Evolutionary conservation across 768 basidiomycete species (phyloP).

Genomic region (Podaxis carcinomalis): DNA sequence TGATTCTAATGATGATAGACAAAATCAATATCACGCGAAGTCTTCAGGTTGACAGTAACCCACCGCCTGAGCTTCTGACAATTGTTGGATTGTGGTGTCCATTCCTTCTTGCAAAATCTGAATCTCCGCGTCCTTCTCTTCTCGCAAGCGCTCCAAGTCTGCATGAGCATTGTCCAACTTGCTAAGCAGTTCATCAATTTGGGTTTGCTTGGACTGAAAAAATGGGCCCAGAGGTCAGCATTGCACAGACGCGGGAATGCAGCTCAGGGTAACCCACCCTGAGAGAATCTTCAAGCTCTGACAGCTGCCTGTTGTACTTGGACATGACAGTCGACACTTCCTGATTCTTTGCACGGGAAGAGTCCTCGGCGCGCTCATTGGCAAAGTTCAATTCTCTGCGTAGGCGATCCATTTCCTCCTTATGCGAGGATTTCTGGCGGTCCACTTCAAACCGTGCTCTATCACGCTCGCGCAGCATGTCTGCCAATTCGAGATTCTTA

Average conservation of each 20-base stretch:
- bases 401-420: slow-evolving; percentile 90
- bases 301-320: slow-evolving; percentile 95
- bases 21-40: slow-evolving; percentile 3
- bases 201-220: slow-evolving; percentile 84
- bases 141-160: slow-evolving; percentile 78
- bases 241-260: neutral
- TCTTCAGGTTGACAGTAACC: slow-evolving; percentile 12
- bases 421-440: slow-evolving; percentile 88
- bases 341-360: slow-evolving; percentile 84
- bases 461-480: slow-evolving; percentile 98
- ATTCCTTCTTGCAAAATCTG: slow-evolving; percentile 93
- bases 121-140: slow-evolving; percentile 98
- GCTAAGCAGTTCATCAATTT: slow-evolving; percentile 87
- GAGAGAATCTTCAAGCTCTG: slow-evolving; percentile 94
- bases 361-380: slow-evolving; percentile 97
- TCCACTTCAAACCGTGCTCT: slow-evolving; percentile 94
- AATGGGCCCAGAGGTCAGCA: slow-evolving; percentile 6
- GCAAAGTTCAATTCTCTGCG: slow-evolving; percentile 92
- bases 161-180: slow-evolving; percentile 72
- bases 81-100: slow-evolving; percentile 85
- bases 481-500: slow-evolving; percentile 97
- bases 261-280: slow-evolving; percentile 47
- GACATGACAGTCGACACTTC: slow-evolving; percentile 85
- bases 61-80: slow-evolving; percentile 86
- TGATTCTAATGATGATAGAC: slow-evolving; percentile 60